These are phyloP conservation scores for Cadophora gregata DNA, from an alignment of 2,329 filamentous ascomycete species.

Conservation along the genomic window DNA sequence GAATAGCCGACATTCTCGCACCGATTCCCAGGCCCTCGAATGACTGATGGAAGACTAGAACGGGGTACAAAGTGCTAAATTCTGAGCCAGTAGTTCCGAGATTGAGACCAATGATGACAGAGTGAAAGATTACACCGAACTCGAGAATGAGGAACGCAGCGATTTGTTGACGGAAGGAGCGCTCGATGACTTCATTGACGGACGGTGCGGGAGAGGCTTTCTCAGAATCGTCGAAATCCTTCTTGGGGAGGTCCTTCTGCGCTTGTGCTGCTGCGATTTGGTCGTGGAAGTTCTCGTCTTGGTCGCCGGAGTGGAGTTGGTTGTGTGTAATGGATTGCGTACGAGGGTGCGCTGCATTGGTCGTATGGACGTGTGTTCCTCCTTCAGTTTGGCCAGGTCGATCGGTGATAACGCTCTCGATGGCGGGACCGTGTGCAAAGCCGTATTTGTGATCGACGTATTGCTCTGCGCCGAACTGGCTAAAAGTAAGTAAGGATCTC, in stretches of 20 bases:
- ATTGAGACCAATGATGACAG: constrained; percentile 67
- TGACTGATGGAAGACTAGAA: constrained; percentile 67
- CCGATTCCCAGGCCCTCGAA: constrained; percentile 69
- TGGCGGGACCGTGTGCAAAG: constrained; percentile 33
- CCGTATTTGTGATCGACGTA: constrained; percentile 48
- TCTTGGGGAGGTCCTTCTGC: constrained; percentile 32
- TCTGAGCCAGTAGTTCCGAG: constrained; percentile 63
- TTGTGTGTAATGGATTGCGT: constrained; percentile 43
- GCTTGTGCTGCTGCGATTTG: constrained; percentile 34
- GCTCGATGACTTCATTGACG: constrained; percentile 36
- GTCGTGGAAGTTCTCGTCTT: constrained; percentile 42
- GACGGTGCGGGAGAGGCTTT: constrained; percentile 16
- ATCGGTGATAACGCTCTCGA: constrained; percentile 40
- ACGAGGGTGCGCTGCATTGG: neutral
- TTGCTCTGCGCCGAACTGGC: constrained; percentile 58
- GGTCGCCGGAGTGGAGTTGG: constrained; percentile 50
- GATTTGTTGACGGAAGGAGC: constrained; percentile 51
- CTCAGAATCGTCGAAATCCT: constrained; percentile 32
- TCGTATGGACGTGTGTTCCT: neutral
- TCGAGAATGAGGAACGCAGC: constrained; percentile 51
- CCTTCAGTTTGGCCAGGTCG: constrained; percentile 23
- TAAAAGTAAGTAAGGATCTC: neutral
- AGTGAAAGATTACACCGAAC: constrained; percentile 64
- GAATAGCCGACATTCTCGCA: constrained; percentile 62
- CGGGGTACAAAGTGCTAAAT: constrained; percentile 62